Evolutionary conservation across 202 grass and related monocot genomes (phyloP).

Genomic region (Digitaria exilis): DNA sequence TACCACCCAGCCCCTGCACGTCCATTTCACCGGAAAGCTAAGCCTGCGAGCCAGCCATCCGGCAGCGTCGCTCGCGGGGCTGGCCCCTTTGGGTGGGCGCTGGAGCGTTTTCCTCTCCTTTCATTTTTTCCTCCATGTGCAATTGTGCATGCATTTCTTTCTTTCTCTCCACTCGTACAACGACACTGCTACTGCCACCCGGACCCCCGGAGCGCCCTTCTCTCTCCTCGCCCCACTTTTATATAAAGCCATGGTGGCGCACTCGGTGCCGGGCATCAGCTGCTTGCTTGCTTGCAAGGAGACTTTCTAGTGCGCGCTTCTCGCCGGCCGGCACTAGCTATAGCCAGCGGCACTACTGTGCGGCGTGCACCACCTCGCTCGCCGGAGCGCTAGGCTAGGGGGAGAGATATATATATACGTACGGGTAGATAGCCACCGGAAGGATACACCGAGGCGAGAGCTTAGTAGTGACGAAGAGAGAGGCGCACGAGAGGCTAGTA

Average conservation of each 20-base stretch:
- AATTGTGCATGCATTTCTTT: slow-evolving; percentile 33
- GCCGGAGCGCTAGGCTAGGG: neutral
- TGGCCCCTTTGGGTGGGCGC: slow-evolving; percentile 12
- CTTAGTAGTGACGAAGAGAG: no score
- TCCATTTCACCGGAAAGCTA: slow-evolving; percentile 35
- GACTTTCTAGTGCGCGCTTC: slow-evolving; percentile 22
- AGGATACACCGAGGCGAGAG: neutral
- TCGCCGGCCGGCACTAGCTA: slow-evolving; percentile 33
- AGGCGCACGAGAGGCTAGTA: neutral
- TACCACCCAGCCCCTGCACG: neutral
- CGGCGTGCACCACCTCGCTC: neutral
- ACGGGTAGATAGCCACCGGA: neutral
- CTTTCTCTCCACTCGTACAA: neutral
- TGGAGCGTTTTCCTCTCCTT: neutral
- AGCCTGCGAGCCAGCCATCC: neutral
- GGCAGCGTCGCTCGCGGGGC: neutral
- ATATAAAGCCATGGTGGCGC: slow-evolving; percentile 60
- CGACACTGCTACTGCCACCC: neutral
- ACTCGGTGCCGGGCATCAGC: slow-evolving; percentile 29
- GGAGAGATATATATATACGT: neutral
- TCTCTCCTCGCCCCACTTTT: slow-evolving; percentile 35
- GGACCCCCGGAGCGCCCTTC: neutral
- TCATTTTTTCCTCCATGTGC: slow-evolving; percentile 38
- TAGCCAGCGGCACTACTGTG: neutral
- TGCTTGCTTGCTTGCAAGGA: no score